Conservation (phyloP, 371 early-diverging fungal species). For the Fennellomyces sp. region DNA sequence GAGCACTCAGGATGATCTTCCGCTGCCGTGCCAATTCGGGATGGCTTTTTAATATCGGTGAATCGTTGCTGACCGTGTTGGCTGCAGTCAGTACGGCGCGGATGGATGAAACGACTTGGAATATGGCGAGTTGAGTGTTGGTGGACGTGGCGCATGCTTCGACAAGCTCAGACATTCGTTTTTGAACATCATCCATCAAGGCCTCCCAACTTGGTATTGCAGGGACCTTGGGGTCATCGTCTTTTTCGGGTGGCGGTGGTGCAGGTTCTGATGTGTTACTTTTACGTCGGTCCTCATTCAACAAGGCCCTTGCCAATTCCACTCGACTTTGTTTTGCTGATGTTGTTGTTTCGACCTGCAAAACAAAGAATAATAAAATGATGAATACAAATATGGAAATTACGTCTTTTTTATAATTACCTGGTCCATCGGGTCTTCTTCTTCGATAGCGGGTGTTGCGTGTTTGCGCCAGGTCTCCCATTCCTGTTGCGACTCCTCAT, state of each 20-base stretch:
- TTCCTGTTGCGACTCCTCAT: constrained; percentile 34
- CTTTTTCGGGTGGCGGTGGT: not conserved
- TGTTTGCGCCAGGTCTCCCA: constrained; percentile 30
- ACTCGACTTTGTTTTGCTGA: constrained; percentile 15
- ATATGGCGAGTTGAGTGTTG: constrained; percentile 26
- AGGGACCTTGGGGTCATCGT: not conserved
- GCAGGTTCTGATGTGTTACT: not conserved
- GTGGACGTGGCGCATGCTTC: constrained; percentile 8
- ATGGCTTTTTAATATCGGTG: constrained; percentile 31
- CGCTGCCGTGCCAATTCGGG: constrained; percentile 48
- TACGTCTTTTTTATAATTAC: not conserved
- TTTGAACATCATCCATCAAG: constrained; percentile 16
- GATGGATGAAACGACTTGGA: constrained; percentile 41
- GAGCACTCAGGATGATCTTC: constrained; percentile 30
- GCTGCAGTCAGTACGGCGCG: constrained; percentile 41
- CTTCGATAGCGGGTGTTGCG: not conserved
- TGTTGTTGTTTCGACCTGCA: constrained; percentile 11
- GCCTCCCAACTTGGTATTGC: constrained; percentile 12
- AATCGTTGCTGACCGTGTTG: constrained; percentile 46
- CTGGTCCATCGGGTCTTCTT: not conserved
- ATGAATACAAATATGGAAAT: not conserved
- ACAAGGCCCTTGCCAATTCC: constrained; percentile 33
- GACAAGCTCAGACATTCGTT: constrained; percentile 27
- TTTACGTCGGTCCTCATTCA: constrained; percentile 31
- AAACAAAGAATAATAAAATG: not conserved